Evolutionary conservation across 495 filamentous ascomycete genomes (phyloP).

Genomic region (Penicillium simplicissimum): DNA sequence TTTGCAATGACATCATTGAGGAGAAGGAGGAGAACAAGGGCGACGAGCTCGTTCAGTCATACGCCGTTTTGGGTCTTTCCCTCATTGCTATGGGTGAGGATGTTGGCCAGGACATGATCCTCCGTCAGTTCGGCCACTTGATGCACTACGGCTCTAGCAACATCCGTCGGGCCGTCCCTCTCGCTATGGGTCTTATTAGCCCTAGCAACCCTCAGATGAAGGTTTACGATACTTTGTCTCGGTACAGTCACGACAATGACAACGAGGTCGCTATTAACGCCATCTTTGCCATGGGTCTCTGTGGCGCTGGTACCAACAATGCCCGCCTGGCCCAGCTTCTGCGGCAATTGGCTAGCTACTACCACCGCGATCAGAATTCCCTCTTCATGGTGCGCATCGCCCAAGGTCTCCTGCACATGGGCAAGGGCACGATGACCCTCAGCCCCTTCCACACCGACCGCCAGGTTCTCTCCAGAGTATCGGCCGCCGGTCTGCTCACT

Average conservation of each 20-base stretch:
- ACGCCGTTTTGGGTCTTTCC: constrained; percentile 91
- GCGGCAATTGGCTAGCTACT: constrained; percentile 94
- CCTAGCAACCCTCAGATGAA: constrained; percentile 99
- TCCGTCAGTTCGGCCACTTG: constrained; percentile 94
- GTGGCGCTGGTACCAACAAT: constrained; percentile 97
- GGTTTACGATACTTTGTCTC: constrained; percentile 97
- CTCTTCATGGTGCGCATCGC: constrained; percentile 99
- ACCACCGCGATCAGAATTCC: constrained; percentile 91
- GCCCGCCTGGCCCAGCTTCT: constrained; percentile 93
- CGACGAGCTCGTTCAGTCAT: constrained; percentile 90
- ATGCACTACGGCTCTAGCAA: constrained; percentile 99
- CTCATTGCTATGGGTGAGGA: constrained; percentile 98
- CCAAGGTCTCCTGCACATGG: constrained; percentile 97
- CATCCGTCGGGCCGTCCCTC: constrained; percentile 91
- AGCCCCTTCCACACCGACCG: constrained; percentile 99
- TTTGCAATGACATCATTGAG: constrained; percentile 97
- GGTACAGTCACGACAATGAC: constrained; percentile 98
- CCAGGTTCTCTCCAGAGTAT: constrained; percentile 88
- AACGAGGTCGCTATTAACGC: constrained; percentile 98
- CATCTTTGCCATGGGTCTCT: constrained; percentile 98
- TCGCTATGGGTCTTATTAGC: constrained; percentile 96
- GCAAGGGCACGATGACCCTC: constrained; percentile 93
- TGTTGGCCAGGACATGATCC: constrained; percentile 96
- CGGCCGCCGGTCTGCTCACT: constrained; percentile 84
- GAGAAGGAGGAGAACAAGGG: constrained; percentile 89